Percentiles rank a stretch among this genome's conserved stretches.
These are phyloP conservation scores for Cucurbita argyrosperma DNA, from an alignment of 306 rosid species.

Conservation along the genomic window DNA sequence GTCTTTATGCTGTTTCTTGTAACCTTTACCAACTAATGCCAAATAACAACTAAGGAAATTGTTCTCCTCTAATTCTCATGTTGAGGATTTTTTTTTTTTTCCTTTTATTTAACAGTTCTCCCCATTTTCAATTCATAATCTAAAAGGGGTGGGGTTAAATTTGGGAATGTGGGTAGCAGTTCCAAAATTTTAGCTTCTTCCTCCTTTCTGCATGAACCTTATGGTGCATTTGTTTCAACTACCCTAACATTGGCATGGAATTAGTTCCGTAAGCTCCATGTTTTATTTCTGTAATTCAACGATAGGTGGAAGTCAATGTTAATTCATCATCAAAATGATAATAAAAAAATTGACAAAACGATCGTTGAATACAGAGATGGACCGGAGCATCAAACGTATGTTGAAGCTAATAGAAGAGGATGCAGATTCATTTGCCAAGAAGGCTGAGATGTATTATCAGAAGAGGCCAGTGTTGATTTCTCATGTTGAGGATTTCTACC, in stretches of 20 bases:
- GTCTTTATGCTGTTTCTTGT: neutral
- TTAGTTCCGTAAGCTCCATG: conserved; percentile 1
- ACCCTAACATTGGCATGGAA: conserved; percentile 18
- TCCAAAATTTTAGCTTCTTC: conserved; percentile 14
- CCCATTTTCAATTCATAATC: conserved; percentile 9
- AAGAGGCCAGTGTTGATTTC: conserved; percentile 80
- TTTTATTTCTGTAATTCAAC: conserved; percentile 9
- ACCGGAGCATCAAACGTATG: conserved; percentile 66
- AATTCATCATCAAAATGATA: conserved; percentile 18
- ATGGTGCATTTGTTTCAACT: conserved; percentile 12
- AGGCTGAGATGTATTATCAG: conserved; percentile 93
- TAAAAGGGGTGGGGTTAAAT: conserved; percentile 29
- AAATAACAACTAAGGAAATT: neutral
- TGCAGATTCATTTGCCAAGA: conserved; percentile 91
- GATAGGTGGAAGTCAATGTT: neutral
- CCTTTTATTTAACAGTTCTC: neutral
- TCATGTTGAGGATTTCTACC: conserved; percentile 82
- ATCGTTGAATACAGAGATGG: conserved; percentile 63
- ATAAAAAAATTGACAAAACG: conserved; percentile 34
- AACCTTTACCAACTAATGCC: neutral
- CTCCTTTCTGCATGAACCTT: conserved; percentile 6
- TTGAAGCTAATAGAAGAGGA: conserved; percentile 86
- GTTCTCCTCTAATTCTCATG: neutral
- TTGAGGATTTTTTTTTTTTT: neutral
- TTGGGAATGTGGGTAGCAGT: conserved; percentile 11